phyloP scores from a whole-genome alignment of 2,329 filamentous ascomycete genomes.

The Neonectria sp. region DNA sequence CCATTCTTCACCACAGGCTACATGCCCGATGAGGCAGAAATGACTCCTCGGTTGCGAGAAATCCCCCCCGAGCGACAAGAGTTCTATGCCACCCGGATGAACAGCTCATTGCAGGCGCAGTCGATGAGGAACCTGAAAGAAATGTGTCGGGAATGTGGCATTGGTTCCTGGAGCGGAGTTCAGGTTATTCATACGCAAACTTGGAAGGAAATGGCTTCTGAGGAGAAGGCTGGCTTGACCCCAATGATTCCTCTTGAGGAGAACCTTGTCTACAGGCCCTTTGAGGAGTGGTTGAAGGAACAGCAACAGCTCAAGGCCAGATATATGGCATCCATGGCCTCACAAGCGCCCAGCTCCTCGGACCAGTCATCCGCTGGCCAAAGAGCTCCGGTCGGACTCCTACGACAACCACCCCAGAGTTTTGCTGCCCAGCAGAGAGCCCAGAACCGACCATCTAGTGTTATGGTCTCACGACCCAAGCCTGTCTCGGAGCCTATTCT shows the following conservation, averaged over 20 bases:
- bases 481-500: constrained; percentile 42
- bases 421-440: constrained; percentile 77
- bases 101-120: constrained; percentile 60
- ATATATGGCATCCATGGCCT: constrained; percentile 49
- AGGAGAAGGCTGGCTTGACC: constrained; percentile 76
- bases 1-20: constrained; percentile 84
- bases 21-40: constrained; percentile 75
- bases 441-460: constrained; percentile 62
- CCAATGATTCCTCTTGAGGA: constrained; percentile 74
- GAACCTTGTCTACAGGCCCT: constrained; percentile 75
- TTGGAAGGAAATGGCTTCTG: constrained; percentile 78
- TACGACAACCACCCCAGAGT: constrained; percentile 72
- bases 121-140: constrained; percentile 69
- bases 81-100: constrained; percentile 68
- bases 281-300: constrained; percentile 73
- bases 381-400: constrained; percentile 58
- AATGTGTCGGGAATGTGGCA: constrained; percentile 71
- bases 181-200: constrained; percentile 68
- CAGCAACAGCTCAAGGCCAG: constrained; percentile 58
- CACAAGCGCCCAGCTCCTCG: constrained; percentile 45
- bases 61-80: constrained; percentile 69
- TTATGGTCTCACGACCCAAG: constrained; percentile 46
- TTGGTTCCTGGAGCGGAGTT: constrained; percentile 68
- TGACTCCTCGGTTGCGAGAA: constrained; percentile 71
- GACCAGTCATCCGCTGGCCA: constrained; percentile 56